Evolutionary conservation across 2,329 filamentous ascomycete species (phyloP), one percentile per base, ranked within the genome.

Genomic region (Fusarium sp.): DNA sequence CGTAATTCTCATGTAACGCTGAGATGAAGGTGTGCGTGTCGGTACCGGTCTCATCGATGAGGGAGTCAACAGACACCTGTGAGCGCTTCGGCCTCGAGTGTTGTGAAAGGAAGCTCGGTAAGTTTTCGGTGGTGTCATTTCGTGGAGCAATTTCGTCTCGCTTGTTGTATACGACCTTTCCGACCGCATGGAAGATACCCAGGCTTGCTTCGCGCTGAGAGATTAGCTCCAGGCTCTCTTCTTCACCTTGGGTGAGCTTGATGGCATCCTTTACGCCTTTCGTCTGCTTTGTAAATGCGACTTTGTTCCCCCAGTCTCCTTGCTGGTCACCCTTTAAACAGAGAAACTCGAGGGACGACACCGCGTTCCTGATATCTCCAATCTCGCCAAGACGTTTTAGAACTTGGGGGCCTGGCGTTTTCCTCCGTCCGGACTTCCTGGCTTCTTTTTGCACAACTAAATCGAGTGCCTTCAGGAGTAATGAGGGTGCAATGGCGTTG

Each of bases 121-220:
- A 81, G 24, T 79, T 78, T 71, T 91, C 89, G 19, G 80, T 79
- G 4, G 79, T 76, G 33, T 84, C 80, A 10, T 76, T 76, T 10
- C 78, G 71, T 14, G 84, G 80, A 6, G 80, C 78, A 45, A 65
- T 77, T 28, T 91, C 89, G 22, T 92, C 87, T 45, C 96, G 88
- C 78, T 98, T 99, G 82, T 99, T 99, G 82, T 98, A 97, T 1
- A 98, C 91, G 4, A 99, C 93, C 77, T 96, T 98, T 5, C 95
- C 96, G 14, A 98, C 92, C 1, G 96, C 94, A 78, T 99, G 96
- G 76, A 99, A 99, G 51, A 99, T 94, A 2, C 95, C 96, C 4
- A 99, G 84, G 67, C 91, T 97, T 17, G 92, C 91, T 80, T 98
- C 96, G 57, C 96, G 88, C 75, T 94, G 93, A 1, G 92, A 94